These are phyloP conservation scores for Salvia rosmarinus DNA, from an alignment of 257 asterid genomes.

Conservation along the genomic window DNA sequence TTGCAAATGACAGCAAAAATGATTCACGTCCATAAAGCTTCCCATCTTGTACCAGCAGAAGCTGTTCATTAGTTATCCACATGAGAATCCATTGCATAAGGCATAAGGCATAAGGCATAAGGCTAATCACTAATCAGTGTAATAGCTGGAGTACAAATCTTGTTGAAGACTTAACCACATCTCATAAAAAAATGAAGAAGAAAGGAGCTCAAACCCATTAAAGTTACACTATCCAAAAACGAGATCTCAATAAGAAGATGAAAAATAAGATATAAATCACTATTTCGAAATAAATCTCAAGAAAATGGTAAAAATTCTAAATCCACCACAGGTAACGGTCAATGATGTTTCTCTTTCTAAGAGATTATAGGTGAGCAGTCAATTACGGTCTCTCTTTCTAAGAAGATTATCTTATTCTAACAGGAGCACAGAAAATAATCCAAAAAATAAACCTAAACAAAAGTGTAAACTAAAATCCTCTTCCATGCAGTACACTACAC, in stretches of 20 bases:
- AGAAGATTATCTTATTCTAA: slow-evolving; percentile 4
- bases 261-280: slow-evolving; percentile 14
- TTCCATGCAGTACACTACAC: not conserved
- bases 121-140: slow-evolving; percentile 28
- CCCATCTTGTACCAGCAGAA: slow-evolving; percentile 94
- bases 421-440: not conserved
- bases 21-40: slow-evolving; percentile 91
- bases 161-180: slow-evolving; percentile 14
- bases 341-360: not conserved
- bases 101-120: not conserved
- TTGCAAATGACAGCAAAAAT: slow-evolving; percentile 80
- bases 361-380: not conserved
- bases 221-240: slow-evolving; percentile 26
- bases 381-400: not conserved
- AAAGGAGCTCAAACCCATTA: slow-evolving; percentile 21
- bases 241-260: slow-evolving; percentile 17
- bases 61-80: slow-evolving; percentile 63
- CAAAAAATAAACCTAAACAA: not conserved
- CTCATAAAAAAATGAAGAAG: slow-evolving; percentile 11
- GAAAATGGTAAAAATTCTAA: not conserved
- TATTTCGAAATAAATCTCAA: not conserved
- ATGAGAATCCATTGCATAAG: slow-evolving; percentile 42
- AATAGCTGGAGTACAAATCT: slow-evolving; percentile 11
- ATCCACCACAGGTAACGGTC: slow-evolving; percentile 10
- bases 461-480: slow-evolving; percentile 1